These are phyloP conservation scores for Achlya hypogyna DNA, from an alignment of 352 stramenopile species.

Conservation along the genomic window DNA sequence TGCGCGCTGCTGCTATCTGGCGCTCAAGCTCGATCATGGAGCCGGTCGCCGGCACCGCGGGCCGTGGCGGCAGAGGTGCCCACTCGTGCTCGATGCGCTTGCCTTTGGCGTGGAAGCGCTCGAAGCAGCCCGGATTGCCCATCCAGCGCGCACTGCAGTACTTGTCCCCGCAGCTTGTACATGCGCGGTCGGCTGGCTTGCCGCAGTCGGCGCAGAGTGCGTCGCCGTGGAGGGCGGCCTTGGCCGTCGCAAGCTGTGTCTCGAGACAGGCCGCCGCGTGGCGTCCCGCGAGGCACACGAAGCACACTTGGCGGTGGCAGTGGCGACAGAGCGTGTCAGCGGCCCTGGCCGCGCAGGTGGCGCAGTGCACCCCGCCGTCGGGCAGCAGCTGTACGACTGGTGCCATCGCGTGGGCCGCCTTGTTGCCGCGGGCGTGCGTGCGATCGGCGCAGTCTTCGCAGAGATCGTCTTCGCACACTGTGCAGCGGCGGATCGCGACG, in stretches of 20 bases:
- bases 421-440: constrained; percentile 44
- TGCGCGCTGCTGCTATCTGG: not conserved
- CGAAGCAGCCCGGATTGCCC: constrained; percentile 75
- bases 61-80: constrained; percentile 25
- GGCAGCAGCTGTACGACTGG: constrained; percentile 40
- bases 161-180: constrained; percentile 47
- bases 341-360: constrained; percentile 43
- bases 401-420: constrained; percentile 32
- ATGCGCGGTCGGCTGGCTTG: constrained; percentile 59
- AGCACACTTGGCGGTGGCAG: constrained; percentile 45
- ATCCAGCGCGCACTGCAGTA: constrained; percentile 83
- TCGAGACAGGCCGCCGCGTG: constrained; percentile 53
- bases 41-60: constrained; percentile 28
- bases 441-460: constrained; percentile 53
- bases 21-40: constrained; percentile 37
- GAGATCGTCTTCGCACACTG: constrained; percentile 55
- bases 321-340: constrained; percentile 47
- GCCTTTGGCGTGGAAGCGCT: constrained; percentile 67
- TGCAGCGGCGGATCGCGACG: constrained; percentile 52
- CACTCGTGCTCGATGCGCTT: constrained; percentile 54
- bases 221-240: constrained; percentile 42
- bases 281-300: constrained; percentile 33
- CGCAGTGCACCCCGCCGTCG: constrained; percentile 38
- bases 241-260: constrained; percentile 43
- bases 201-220: constrained; percentile 65